These are phyloP conservation scores for Austroboletus eburneus DNA, from an alignment of 768 basidiomycete species.

Conservation along the genomic window DNA sequence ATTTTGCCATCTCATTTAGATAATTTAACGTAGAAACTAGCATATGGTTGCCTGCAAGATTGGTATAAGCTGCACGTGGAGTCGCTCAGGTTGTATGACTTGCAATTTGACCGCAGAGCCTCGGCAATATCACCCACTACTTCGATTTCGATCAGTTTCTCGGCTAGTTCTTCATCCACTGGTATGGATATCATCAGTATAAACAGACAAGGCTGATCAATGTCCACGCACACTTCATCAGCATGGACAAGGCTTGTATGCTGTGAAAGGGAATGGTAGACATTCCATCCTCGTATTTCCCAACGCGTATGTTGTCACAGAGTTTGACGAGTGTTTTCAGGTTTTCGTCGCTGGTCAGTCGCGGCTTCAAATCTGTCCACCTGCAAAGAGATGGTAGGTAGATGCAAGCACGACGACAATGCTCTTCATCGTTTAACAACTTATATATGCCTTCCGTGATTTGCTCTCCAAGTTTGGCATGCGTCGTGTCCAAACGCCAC, in stretches of 20 bases:
- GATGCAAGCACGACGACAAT: conserved; percentile 23
- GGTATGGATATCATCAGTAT: not conserved
- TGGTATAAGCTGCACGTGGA: not conserved
- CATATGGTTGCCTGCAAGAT: conserved; percentile 13
- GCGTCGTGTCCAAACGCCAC: conserved; percentile 10
- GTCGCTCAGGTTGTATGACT: not conserved
- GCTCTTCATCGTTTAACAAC: conserved; percentile 8
- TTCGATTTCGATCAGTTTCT: conserved; percentile 12
- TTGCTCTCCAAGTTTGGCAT: conserved; percentile 1
- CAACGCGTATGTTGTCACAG: conserved; percentile 11
- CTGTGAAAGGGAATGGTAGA: conserved; percentile 20
- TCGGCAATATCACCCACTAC: conserved; percentile 16
- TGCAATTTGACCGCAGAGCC: conserved; percentile 16
- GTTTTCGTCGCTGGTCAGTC: conserved; percentile 15
- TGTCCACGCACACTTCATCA: conserved; percentile 19
- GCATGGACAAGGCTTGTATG: conserved; percentile 24
- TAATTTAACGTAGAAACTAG: conserved; percentile 21
- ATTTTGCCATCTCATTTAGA: conserved; percentile 11
- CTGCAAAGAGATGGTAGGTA: conserved; percentile 29
- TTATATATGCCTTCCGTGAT: conserved; percentile 10
- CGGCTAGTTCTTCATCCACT: conserved; percentile 15
- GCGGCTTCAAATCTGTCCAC: conserved; percentile 5
- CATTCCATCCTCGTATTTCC: conserved; percentile 15
- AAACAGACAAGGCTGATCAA: not conserved
- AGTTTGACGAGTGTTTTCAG: conserved; percentile 16